Conservation (phyloP, 2,329 filamentous ascomycete species). For the Penicillium thymicola region DNA sequence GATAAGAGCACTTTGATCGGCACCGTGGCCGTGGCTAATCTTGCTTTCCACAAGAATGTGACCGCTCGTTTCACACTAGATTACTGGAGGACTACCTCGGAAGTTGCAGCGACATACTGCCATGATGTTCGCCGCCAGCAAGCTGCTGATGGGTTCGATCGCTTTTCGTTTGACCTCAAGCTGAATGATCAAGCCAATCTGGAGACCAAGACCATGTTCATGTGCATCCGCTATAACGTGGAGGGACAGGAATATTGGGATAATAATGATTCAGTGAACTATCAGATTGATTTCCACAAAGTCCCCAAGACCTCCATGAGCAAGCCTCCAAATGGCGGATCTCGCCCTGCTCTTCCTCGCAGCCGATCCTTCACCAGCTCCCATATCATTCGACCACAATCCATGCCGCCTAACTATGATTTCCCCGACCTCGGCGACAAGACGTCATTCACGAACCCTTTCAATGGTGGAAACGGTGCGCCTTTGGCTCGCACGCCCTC, state of each 20-base stretch:
- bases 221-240: conserved; percentile 86
- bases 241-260: conserved; percentile 90
- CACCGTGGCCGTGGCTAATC: conserved; percentile 77
- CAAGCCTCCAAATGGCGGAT: conserved; percentile 47
- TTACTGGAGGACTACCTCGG: conserved; percentile 98
- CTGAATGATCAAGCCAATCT: conserved; percentile 86
- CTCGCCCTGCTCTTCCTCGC: conserved; percentile 60
- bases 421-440: conserved; percentile 62
- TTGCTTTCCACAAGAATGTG: conserved; percentile 84
- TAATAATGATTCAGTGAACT: conserved; percentile 83
- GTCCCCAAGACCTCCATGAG: conserved; percentile 62
- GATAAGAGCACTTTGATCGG: conserved; percentile 87
- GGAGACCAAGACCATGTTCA: conserved; percentile 85
- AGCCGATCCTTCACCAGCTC: conserved; percentile 58
- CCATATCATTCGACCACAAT: conserved; percentile 49
- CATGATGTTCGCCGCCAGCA: conserved; percentile 70
- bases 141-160: conserved; percentile 66
- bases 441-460: conserved; percentile 55
- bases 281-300: conserved; percentile 89
- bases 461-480: conserved; percentile 64
- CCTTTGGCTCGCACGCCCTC: conserved; percentile 72
- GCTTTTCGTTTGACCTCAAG: conserved; percentile 93
- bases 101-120: conserved; percentile 84
- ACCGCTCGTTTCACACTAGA: conserved; percentile 94
- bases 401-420: conserved; percentile 63